phyloP scores from a whole-genome alignment of 352 stramenopile species.

The Phytopythium aichiense region DNA sequence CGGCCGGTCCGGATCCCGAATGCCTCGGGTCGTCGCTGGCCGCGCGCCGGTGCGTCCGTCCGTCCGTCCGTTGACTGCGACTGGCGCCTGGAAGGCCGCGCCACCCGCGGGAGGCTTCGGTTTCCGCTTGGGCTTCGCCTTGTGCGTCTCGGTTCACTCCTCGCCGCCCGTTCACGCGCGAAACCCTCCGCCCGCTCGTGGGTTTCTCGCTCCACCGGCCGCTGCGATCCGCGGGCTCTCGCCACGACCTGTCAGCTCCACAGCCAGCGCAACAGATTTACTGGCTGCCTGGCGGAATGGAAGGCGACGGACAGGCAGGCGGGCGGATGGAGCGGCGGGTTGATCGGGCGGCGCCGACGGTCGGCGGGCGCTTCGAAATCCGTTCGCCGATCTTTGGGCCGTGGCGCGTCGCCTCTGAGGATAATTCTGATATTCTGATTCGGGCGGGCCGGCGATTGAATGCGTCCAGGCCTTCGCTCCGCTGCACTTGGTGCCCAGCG shows the following conservation, averaged over 20 bases:
- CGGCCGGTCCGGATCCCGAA: background rate
- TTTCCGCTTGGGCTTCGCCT: background rate
- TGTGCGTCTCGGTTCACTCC: background rate
- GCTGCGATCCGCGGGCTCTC: too few relatives aligned
- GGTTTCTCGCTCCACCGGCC: background rate
- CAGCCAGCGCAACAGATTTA: too few relatives aligned
- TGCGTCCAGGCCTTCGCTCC: too few relatives aligned
- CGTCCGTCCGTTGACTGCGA: background rate
- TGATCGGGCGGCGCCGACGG: too few relatives aligned
- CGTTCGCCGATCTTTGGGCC: background rate
- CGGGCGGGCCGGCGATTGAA: background rate
- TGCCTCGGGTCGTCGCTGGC: background rate
- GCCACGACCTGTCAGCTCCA: too few relatives aligned
- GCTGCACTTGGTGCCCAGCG: too few relatives aligned
- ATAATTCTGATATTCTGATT: constrained; percentile 4
- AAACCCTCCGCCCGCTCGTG: background rate
- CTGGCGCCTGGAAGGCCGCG: background rate
- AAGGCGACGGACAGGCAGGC: too few relatives aligned
- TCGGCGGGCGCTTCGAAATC: background rate
- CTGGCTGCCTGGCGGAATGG: too few relatives aligned
- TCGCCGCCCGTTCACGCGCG: background rate
- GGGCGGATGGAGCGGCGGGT: too few relatives aligned
- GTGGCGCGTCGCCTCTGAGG: background rate
- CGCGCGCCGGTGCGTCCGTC: background rate
- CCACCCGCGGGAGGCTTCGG: background rate